phyloP scores from a whole-genome alignment of 345 rosid species.

The Populus ilicifolia region DNA sequence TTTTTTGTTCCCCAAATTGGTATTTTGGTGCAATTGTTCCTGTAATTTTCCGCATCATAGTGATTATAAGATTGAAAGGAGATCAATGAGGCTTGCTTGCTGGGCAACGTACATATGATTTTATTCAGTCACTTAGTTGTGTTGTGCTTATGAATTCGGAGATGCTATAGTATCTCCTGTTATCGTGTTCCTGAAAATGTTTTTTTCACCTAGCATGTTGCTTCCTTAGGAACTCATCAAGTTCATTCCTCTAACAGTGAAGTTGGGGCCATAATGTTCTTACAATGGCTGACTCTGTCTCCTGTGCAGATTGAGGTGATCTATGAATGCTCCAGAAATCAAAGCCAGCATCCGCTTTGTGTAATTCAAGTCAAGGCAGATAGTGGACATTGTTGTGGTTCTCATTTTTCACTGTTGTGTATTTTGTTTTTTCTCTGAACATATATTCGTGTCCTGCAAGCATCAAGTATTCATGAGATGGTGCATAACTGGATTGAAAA shows the following conservation, averaged over 20 bases:
- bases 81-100: not conserved
- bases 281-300: not conserved
- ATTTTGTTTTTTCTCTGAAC: conserved; percentile 13
- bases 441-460: not conserved
- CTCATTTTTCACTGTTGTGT: conserved; percentile 1
- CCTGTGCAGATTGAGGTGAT: conserved; percentile 22
- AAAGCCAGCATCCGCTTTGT: conserved; percentile 4
- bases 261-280: not conserved
- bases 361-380: conserved; percentile 8
- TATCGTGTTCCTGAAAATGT: not conserved
- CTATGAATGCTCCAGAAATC: conserved; percentile 9
- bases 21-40: not conserved
- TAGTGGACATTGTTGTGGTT: conserved; percentile 11
- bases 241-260: not conserved
- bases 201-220: not conserved
- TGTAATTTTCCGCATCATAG: not conserved
- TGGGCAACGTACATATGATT: not conserved
- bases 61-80: not conserved
- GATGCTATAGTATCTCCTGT: not conserved
- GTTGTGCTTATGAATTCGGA: not conserved
- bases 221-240: not conserved
- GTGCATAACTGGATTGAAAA: not conserved
- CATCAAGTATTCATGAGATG: conserved; percentile 1
- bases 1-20: not conserved
- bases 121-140: not conserved